Evolutionary conservation across 2,329 filamentous ascomycete genomes (phyloP), one percentile per base, ranked within the genome.

Genomic region (Microdochium nivale): DNA sequence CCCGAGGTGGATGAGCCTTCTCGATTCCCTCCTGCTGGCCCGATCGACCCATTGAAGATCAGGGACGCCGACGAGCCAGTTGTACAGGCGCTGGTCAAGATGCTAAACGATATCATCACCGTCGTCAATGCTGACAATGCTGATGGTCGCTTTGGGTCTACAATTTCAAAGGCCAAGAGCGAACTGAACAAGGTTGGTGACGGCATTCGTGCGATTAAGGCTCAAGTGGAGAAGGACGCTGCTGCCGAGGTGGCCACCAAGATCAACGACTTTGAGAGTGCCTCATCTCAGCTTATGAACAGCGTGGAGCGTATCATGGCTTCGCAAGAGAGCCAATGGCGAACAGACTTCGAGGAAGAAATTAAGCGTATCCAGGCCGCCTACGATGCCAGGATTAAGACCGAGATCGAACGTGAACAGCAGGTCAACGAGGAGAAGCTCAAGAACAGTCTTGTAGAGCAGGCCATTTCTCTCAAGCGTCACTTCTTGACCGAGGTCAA

Each of bases 21-120:
- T 35, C 76, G 72, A 54, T 79, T 79, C 64, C 81, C 81, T 51
- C 80, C 85, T 44, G 73, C 84, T 21, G 72, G 83, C 54, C 81
- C 83, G 16, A 89, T 97, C 59, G 88, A 96, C 64, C 83, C 90
- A 55, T 74, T 96, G 53, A 79, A 79, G 49, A 80, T 95, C 24
- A 78, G 81, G 51, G 81, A 90, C 61, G 89, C 87, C 50, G 82
- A 84, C 54, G 92, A 97, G 66, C 88, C 89, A 25, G 80, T 96
- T 33, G 88, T 97, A 23, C 90, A 96, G 70, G 90, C 97, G 62
- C 77, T 99, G 5, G 90, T 95, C 54, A 92, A 89, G 73, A 92
- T 96, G 72, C 79, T 99, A 61, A 99, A 99, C 72, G 90, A 95
- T 68, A 86, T 99, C 61, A 96, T 99, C 65, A 84, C 88, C 9